Evolutionary conservation across 2,329 filamentous ascomycete species (phyloP).

Genomic region (Pseudogymnoascus sp.): DNA sequence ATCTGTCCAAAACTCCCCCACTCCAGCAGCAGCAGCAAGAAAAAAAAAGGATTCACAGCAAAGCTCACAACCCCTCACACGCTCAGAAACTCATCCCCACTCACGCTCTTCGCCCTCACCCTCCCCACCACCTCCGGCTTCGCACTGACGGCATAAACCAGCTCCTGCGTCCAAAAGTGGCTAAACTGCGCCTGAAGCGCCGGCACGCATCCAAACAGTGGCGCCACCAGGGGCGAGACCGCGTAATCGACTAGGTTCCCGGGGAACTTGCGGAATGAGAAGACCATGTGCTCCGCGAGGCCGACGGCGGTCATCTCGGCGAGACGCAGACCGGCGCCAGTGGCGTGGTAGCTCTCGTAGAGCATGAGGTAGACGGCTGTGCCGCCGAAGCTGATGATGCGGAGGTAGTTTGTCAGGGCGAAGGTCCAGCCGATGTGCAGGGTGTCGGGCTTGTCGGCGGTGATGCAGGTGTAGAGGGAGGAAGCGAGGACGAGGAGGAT

Average conservation of each 20-base stretch:
- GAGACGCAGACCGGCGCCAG: constrained; percentile 53
- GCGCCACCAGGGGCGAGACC: constrained; percentile 60
- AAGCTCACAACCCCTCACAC: neutral
- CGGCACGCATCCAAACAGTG: constrained; percentile 60
- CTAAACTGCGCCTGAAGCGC: constrained; percentile 60
- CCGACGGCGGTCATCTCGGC: constrained; percentile 61
- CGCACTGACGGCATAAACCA: constrained; percentile 66
- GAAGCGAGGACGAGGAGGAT: constrained; percentile 57
- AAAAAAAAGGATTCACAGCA: neutral
- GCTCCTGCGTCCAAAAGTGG: constrained; percentile 62
- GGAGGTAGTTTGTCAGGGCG: constrained; percentile 50
- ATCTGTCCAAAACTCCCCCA: neutral
- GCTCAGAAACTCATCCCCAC: neutral
- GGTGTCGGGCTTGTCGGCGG: constrained; percentile 43
- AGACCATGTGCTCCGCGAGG: constrained; percentile 55
- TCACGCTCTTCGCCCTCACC: neutral
- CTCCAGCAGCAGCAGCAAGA: neutral
- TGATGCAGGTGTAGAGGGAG: constrained; percentile 50
- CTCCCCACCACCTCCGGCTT: constrained; percentile 39
- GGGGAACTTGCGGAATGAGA: constrained; percentile 50
- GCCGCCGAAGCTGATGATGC: constrained; percentile 50
- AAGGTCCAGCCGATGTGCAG: constrained; percentile 54
- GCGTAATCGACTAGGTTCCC: constrained; percentile 56
- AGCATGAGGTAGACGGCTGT: constrained; percentile 57
- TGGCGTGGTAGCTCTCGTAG: constrained; percentile 60